Evolutionary conservation across 2,329 filamentous ascomycete genomes (phyloP).

Genomic region (Pseudopithomyces maydicus): DNA sequence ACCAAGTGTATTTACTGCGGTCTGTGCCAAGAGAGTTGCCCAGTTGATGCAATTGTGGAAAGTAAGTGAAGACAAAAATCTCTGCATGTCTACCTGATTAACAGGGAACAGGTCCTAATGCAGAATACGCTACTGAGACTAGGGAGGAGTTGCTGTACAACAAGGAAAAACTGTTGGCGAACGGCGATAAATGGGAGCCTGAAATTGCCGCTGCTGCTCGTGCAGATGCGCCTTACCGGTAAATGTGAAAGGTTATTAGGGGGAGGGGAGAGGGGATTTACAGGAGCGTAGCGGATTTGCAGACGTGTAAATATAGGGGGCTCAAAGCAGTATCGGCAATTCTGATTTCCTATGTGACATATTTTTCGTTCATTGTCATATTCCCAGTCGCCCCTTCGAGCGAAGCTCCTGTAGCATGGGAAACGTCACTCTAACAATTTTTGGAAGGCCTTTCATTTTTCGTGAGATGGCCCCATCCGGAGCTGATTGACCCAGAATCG

Average conservation of each 20-base stretch:
- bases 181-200: slow-evolving; percentile 82
- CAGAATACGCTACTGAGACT: slow-evolving; percentile 76
- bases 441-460: too few species aligned
- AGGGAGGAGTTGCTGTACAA: slow-evolving; percentile 97
- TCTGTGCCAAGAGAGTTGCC: slow-evolving; percentile 98
- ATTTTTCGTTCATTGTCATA: neutral
- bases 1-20: slow-evolving; percentile 99
- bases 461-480: too few species aligned
- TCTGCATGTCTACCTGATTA: slow-evolving; percentile 11
- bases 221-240: slow-evolving; percentile 80
- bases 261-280: too few species aligned
- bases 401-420: neutral
- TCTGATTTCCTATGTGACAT: slow-evolving; percentile 28
- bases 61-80: slow-evolving; percentile 49
- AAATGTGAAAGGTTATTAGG: slow-evolving; percentile 26
- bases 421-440: neutral
- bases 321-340: slow-evolving; percentile 20
- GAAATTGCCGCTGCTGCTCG: slow-evolving; percentile 91
- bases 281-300: slow-evolving; percentile 3
- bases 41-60: slow-evolving; percentile 91
- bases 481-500: too few species aligned
- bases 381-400: neutral
- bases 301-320: slow-evolving; percentile 41
- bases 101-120: slow-evolving; percentile 63
- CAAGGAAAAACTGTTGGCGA: slow-evolving; percentile 90